Evolutionary conservation across 495 filamentous ascomycete genomes (phyloP).

Genomic region (Aspergillus ostianus): DNA sequence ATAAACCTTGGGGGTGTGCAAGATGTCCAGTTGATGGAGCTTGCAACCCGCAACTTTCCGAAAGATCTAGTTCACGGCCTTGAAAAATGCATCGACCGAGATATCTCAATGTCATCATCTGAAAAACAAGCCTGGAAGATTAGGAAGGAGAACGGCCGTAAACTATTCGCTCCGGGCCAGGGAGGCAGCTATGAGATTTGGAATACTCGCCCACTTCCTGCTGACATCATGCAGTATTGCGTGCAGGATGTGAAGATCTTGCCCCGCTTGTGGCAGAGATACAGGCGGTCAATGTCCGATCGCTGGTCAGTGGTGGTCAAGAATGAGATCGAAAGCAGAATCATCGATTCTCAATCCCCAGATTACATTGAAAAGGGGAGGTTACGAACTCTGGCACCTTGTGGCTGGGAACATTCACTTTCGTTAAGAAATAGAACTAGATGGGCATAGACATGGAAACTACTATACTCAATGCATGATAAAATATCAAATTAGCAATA

Average conservation of each 20-base stretch:
- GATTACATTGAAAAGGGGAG: neutral
- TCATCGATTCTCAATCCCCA: neutral
- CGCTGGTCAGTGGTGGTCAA: neutral
- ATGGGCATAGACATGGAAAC: no score
- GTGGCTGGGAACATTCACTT: no score
- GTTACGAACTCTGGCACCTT: neutral
- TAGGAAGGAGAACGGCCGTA: constrained; percentile 39
- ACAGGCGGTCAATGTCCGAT: neutral
- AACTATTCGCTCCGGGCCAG: constrained; percentile 36
- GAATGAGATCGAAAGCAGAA: neutral
- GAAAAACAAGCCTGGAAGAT: constrained; percentile 32
- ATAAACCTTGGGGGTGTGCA: constrained; percentile 39
- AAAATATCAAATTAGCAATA: no score
- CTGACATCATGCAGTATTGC: constrained; percentile 47
- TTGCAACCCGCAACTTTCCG: constrained; percentile 30
- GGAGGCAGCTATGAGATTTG: constrained; percentile 52
- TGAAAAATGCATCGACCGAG: constrained; percentile 42
- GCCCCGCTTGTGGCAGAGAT: constrained; percentile 27
- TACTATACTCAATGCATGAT: no score
- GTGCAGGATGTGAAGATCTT: constrained; percentile 46
- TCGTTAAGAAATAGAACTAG: no score
- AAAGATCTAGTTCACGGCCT: constrained; percentile 37
- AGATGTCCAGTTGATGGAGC: constrained; percentile 59
- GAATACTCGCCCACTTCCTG: constrained; percentile 42
- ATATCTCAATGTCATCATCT: constrained; percentile 4